Evolutionary conservation across 306 rosid genomes (phyloP).

Genomic region (Argentina anserina): DNA sequence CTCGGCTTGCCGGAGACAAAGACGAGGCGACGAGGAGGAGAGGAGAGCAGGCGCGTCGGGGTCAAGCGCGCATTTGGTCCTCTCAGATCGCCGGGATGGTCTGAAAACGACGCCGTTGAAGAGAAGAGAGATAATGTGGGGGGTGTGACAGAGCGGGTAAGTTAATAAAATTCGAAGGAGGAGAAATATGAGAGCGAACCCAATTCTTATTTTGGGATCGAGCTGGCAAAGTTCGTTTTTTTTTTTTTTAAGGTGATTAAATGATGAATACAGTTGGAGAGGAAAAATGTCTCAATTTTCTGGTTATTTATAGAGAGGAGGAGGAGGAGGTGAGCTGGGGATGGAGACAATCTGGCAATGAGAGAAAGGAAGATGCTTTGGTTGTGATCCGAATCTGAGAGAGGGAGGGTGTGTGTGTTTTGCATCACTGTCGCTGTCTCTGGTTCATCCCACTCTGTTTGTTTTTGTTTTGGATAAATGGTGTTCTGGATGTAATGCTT

Average conservation of each 20-base stretch:
- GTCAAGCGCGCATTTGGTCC: background rate
- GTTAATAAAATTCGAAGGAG: conserved; percentile 29
- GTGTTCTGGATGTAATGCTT: too few relatives aligned
- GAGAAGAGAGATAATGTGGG: background rate
- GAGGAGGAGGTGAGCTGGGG: background rate
- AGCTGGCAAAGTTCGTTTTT: conserved; percentile 1
- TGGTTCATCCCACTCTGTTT: background rate
- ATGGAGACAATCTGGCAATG: background rate
- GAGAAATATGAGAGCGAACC: background rate
- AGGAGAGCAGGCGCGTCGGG: background rate
- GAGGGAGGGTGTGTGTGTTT: too few relatives aligned
- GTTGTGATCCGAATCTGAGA: conserved; percentile 7
- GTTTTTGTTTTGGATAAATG: too few relatives aligned
- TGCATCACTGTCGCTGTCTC: background rate
- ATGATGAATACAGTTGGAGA: background rate
- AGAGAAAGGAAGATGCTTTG: background rate
- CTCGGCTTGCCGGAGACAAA: background rate
- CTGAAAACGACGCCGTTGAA: conserved; percentile 1
- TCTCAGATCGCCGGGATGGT: background rate
- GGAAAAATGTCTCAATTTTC: too few relatives aligned
- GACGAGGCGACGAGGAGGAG: background rate
- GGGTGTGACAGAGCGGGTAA: conserved; percentile 19
- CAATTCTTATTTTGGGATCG: background rate
- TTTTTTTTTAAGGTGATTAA: background rate
- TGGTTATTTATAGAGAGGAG: background rate